phyloP scores from a whole-genome alignment of 2,329 filamentous ascomycete species.

The Aureobasidium leucospermi region DNA sequence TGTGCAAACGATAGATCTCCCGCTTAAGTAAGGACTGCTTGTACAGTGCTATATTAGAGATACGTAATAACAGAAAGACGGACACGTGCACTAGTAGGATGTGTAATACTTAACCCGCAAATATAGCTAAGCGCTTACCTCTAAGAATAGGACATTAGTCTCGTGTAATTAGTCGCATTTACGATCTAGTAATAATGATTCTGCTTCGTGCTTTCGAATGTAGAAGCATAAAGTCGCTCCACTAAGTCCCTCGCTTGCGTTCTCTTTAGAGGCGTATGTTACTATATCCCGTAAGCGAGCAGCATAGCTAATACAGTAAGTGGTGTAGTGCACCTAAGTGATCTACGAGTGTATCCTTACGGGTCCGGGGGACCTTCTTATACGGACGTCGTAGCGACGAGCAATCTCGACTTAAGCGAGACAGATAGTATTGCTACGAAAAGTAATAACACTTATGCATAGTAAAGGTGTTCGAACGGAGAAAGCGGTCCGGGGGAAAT shows the following conservation, averaged over 20 bases:
- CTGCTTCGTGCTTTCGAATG: not conserved
- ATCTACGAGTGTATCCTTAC: not conserved
- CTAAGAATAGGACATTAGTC: not conserved
- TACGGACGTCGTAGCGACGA: no score
- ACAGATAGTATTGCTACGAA: no score
- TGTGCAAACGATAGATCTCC: not conserved
- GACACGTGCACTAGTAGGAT: not conserved
- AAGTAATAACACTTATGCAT: no score
- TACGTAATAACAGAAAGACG: not conserved
- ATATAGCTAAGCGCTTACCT: not conserved
- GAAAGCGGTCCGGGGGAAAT: no score
- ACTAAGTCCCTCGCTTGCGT: not conserved
- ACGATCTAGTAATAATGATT: not conserved
- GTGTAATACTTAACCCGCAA: not conserved
- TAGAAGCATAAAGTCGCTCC: not conserved
- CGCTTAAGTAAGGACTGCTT: not conserved
- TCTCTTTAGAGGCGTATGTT: not conserved
- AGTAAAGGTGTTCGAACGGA: no score
- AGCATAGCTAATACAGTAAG: not conserved
- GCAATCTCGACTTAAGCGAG: no score
- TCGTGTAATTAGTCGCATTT: not conserved
- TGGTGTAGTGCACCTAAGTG: not conserved
- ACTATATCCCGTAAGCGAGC: not conserved
- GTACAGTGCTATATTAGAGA: not conserved
- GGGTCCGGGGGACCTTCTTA: no score